phyloP scores from a whole-genome alignment of 75 land plant genomes.

The Pinus taeda region DNA sequence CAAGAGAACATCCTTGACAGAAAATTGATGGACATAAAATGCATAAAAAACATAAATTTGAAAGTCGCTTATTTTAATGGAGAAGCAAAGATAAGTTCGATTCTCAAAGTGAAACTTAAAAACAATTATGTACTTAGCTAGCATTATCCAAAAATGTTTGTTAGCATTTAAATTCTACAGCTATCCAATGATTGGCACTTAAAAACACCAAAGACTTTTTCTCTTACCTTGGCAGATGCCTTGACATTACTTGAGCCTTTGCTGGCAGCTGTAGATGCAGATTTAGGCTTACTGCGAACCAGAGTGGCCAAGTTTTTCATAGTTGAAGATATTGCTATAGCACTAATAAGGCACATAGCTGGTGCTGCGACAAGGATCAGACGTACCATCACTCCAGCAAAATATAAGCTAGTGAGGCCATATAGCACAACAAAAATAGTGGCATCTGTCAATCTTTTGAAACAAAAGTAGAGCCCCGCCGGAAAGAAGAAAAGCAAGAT shows the following conservation, averaged over 20 bases:
- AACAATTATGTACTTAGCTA: not conserved
- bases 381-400: conserved; percentile 99
- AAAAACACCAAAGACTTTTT: not conserved
- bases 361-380: conserved; percentile 97
- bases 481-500: conserved; percentile 92
- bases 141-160: not conserved
- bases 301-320: conserved; percentile 75
- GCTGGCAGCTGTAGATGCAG: conserved; percentile 33
- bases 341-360: conserved; percentile 95
- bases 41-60: not conserved
- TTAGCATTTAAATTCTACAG: not conserved
- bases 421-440: conserved; percentile 95
- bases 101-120: no score
- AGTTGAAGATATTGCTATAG: conserved; percentile 92
- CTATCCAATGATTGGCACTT: not conserved
- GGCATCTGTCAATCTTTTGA: conserved; percentile 92
- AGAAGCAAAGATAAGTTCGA: no score
- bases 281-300: conserved; percentile 51
- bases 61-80: not conserved
- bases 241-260: conserved; percentile 55
- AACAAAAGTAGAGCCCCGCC: conserved; percentile 96
- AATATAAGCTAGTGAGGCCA: conserved; percentile 97
- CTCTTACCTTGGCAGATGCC: conserved; percentile 67
- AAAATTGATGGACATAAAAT: not conserved
- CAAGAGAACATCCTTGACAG: not conserved